Conservation (phyloP, 305 asterid genomes). For the Fraxinus floribunda region DNA sequence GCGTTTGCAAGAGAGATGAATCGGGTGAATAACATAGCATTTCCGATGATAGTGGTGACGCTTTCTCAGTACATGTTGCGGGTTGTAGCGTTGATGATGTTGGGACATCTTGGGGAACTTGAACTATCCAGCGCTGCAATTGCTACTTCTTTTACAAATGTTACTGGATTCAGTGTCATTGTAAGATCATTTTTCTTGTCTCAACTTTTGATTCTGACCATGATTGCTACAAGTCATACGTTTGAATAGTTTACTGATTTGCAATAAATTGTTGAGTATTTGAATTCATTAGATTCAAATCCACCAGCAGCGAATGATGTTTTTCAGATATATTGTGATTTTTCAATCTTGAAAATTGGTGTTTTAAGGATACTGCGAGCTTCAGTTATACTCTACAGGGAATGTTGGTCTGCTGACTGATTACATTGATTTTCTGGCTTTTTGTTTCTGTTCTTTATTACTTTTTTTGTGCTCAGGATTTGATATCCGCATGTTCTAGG, state of each 20-base stretch:
- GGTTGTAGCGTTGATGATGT: slow-evolving; percentile 42
- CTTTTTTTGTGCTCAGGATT: too few relatives aligned
- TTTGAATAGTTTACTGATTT: background rate
- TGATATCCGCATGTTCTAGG: too few relatives aligned
- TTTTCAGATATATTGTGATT: background rate
- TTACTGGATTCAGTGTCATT: slow-evolving; percentile 46
- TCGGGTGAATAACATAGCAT: slow-evolving; percentile 32
- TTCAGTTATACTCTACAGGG: too few relatives aligned
- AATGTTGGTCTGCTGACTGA: too few relatives aligned
- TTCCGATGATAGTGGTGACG: slow-evolving; percentile 46
- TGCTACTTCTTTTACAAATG: slow-evolving; percentile 49
- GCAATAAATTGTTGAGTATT: background rate
- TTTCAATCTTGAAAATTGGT: background rate
- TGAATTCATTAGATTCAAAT: background rate
- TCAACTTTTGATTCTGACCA: background rate
- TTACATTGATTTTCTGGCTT: too few relatives aligned
- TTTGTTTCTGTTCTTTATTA: too few relatives aligned
- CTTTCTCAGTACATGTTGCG: slow-evolving; percentile 38
- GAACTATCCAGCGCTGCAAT: slow-evolving; percentile 39
- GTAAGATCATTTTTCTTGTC: slow-evolving; percentile 11
- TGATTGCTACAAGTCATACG: background rate
- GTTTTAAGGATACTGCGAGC: background rate
- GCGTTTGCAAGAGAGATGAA: slow-evolving; percentile 29
- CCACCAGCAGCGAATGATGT: background rate
- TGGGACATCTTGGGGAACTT: slow-evolving; percentile 44